Evolutionary conservation across 495 filamentous ascomycete species (phyloP), one percentile per base, ranked within the genome.

Genomic region (Penicillium manginii): DNA sequence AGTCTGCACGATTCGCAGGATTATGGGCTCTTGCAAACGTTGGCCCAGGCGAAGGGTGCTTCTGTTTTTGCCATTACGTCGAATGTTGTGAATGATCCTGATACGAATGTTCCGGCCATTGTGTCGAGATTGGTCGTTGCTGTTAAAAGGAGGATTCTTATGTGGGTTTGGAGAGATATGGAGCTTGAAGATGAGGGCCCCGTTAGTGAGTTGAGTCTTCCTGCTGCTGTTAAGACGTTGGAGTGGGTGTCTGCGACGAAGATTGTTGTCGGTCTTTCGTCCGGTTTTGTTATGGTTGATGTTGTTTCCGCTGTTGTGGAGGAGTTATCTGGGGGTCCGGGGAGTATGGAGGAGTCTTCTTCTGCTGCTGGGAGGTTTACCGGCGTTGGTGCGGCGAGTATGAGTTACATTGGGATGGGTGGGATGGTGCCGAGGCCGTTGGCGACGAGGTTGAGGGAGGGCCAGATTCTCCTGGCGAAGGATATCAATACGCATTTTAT

Each of bases 131-230:
- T 99, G 32, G 93, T 91, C 10, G 93, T 98, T 1, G 92, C 91
- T 1, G 89, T 96, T 10, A 98, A 97, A 81, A 81, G 94, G 68
- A 91, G 89, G 63, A 80, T 98, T 52, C 61, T 98, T 57, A 73
- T 97, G 58, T 98, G 96, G 91, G 86, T 89, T 47, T 99, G 94
- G 94, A 86, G 93, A 60, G 94, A 97, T 69, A 93, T 91, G 78
- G 96, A 97, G 74, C 81, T 96, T 48, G 84, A 83, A 35, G 72
- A 76, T 2, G 86, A 96, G 6, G 26, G 26, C 9, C 26, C 26
- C 22, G 85, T 86, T 2, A 78, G 78, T 43, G 96, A 98, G 76
- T 83, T 97, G 35, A 84, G 84, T 4, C 79, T 98, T 32, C 81
- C 88, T 32, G 93, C 91, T 57, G 80, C 88, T 29, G 87, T 96